Percentiles rank a stretch among this genome's conserved stretches.
phyloP scores from a whole-genome alignment of 176 grass and related monocot species.

The Phoenix roebelenii region DNA sequence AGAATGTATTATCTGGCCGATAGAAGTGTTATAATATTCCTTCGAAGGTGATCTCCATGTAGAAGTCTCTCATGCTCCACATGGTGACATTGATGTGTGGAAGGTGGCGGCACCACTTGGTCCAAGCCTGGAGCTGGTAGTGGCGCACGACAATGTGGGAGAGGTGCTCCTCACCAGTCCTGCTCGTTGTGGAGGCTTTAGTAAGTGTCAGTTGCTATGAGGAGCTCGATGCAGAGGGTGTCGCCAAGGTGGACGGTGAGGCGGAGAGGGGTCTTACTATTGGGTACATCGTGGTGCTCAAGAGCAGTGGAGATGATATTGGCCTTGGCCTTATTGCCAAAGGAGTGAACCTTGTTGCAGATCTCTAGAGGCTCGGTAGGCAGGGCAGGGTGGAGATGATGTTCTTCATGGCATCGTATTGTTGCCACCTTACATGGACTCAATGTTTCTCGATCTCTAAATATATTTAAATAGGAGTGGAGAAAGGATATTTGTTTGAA shows the following conservation, averaged over 20 bases:
- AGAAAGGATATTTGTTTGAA: too few relatives aligned
- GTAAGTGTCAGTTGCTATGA: neutral
- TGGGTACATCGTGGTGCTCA: slow-evolving; percentile 1
- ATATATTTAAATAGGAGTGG: too few relatives aligned
- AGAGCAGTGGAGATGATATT: neutral
- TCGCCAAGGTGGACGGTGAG: neutral
- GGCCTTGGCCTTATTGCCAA: neutral
- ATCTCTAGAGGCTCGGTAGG: neutral
- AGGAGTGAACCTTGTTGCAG: neutral
- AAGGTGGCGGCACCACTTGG: neutral
- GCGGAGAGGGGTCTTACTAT: neutral
- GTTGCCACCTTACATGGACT: neutral
- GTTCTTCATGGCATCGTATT: neutral
- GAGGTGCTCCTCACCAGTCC: neutral
- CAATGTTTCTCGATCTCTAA: too few relatives aligned
- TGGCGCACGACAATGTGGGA: slow-evolving; percentile 5
- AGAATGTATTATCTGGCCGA: too few relatives aligned
- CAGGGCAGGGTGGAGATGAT: neutral
- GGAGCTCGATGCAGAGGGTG: neutral
- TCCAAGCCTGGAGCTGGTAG: neutral
- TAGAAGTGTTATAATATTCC: too few relatives aligned
- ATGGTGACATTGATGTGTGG: neutral
- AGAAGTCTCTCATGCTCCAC: slow-evolving; percentile 1
- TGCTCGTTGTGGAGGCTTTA: slow-evolving; percentile 1
- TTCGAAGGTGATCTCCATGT: slow-evolving; percentile 11